These are phyloP conservation scores for Botrytis tulipae DNA, from an alignment of 2,329 filamentous ascomycete species.

Conservation along the genomic window DNA sequence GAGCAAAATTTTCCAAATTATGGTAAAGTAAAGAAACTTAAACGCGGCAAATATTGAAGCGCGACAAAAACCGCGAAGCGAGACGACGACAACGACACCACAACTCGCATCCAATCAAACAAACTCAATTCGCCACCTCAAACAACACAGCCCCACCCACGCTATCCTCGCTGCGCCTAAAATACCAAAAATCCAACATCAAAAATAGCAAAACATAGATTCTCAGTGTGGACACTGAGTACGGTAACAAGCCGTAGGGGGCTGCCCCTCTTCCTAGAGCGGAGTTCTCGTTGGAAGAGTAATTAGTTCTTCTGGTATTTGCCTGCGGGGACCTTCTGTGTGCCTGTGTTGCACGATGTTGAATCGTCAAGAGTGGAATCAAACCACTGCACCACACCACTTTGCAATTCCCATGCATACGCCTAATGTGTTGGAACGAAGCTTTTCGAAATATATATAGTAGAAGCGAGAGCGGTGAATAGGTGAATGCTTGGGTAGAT, in stretches of 20 bases:
- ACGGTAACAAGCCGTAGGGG: neutral
- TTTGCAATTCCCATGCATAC: neutral
- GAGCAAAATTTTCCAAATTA: neutral
- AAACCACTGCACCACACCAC: constrained; percentile 3
- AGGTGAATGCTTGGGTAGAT: neutral
- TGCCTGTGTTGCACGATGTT: neutral
- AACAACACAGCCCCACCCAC: constrained; percentile 39
- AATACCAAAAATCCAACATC: neutral
- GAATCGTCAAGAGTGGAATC: neutral
- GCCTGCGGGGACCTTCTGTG: neutral
- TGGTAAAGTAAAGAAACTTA: neutral
- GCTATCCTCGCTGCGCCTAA: constrained; percentile 27
- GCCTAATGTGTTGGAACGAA: neutral
- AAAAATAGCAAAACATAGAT: neutral
- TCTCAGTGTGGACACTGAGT: neutral
- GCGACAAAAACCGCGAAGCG: neutral
- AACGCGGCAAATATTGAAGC: neutral
- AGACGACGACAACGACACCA: neutral
- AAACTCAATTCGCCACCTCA: constrained; percentile 36
- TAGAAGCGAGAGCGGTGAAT: neutral
- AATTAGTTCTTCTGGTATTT: neutral
- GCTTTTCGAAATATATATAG: neutral
- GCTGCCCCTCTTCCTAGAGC: neutral
- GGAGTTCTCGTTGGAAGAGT: neutral
- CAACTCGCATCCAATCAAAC: constrained; percentile 15